A percentile compares a stretch with the other conserved stretches of the same genome.
Conservation (phyloP, 768 basidiomycete genomes). For the Mrakia gelida region DNA sequence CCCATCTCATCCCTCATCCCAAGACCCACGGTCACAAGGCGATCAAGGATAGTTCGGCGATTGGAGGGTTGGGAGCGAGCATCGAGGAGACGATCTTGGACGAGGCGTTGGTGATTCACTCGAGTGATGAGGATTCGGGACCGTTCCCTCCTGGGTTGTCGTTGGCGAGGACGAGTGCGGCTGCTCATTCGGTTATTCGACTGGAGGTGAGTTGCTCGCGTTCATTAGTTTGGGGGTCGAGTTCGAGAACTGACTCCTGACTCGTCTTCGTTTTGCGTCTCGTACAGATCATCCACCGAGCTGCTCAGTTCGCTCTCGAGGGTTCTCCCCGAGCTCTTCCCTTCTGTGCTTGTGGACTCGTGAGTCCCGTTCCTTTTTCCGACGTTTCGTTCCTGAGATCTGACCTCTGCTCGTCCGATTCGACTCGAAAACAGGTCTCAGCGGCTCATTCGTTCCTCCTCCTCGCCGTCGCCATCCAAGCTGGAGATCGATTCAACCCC, state of each 20-base stretch:
- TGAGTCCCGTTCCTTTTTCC: too few relatives aligned
- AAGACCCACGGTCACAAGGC: background rate
- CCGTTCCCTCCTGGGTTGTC: conserved; percentile 30
- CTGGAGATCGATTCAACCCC: conserved; percentile 11
- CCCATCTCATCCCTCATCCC: conserved; percentile 8
- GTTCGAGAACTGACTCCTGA: background rate
- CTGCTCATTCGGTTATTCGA: conserved; percentile 31
- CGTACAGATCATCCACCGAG: conserved; percentile 23
- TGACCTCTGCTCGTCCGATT: background rate
- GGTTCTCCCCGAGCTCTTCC: conserved; percentile 14
- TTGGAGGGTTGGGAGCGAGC: conserved; percentile 6
- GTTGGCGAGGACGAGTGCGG: conserved; percentile 21
- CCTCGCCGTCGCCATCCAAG: conserved; percentile 28
- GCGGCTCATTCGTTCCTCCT: conserved; percentile 26
- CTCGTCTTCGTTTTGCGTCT: background rate
- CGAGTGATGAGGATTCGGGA: conserved; percentile 10
- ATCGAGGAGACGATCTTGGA: background rate
- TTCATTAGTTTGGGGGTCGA: too few relatives aligned
- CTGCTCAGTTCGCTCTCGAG: conserved; percentile 22
- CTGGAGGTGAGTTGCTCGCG: conserved; percentile 17
- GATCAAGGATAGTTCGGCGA: background rate
- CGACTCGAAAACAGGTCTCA: background rate
- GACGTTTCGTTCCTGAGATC: background rate
- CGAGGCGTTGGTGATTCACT: background rate
- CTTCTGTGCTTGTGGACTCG: conserved; percentile 29